A percentile compares a stretch with the other conserved stretches of the same genome.
These are phyloP conservation scores for Ogataea pini DNA, from an alignment of 805 yeast genomes.

Conservation along the genomic window DNA sequence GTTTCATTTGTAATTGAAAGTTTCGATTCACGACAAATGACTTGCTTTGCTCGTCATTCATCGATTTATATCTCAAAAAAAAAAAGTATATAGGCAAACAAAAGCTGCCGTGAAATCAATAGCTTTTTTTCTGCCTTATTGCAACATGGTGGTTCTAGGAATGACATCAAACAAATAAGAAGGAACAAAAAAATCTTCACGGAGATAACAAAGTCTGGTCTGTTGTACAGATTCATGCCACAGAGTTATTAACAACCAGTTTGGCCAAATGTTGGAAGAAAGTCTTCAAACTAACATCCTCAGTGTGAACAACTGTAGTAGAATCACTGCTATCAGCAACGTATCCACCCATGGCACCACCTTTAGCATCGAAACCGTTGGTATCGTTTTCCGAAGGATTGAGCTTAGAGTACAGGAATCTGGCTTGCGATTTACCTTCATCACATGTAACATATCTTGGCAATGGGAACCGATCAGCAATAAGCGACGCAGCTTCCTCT, in stretches of 20 bases:
- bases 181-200: neutral
- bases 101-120: too few species aligned
- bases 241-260: slow-evolving; percentile 63
- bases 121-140: neutral
- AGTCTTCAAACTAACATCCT: slow-evolving; percentile 92
- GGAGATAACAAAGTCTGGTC: neutral
- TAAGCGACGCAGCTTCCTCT: slow-evolving; percentile 86
- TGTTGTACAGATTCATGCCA: slow-evolving; percentile 12
- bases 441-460: slow-evolving; percentile 97
- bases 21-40: too few species aligned
- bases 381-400: slow-evolving; percentile 83
- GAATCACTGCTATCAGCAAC: slow-evolving; percentile 42
- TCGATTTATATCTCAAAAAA: neutral
- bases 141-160: neutral
- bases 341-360: slow-evolving; percentile 51
- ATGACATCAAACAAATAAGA: slow-evolving; percentile 3
- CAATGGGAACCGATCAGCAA: slow-evolving; percentile 93
- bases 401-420: slow-evolving; percentile 91
- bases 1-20: neutral
- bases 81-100: slow-evolving; percentile 1
- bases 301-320: slow-evolving; percentile 84
- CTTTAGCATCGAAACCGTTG: slow-evolving; percentile 41
- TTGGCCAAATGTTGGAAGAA: slow-evolving; percentile 94
- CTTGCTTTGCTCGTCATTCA: too few species aligned
- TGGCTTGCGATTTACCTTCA: slow-evolving; percentile 98